Percentiles rank a stretch among this genome's conserved stretches.
Conservation (phyloP, 495 filamentous ascomycete genomes). For the Neurospora pannonica region DNA sequence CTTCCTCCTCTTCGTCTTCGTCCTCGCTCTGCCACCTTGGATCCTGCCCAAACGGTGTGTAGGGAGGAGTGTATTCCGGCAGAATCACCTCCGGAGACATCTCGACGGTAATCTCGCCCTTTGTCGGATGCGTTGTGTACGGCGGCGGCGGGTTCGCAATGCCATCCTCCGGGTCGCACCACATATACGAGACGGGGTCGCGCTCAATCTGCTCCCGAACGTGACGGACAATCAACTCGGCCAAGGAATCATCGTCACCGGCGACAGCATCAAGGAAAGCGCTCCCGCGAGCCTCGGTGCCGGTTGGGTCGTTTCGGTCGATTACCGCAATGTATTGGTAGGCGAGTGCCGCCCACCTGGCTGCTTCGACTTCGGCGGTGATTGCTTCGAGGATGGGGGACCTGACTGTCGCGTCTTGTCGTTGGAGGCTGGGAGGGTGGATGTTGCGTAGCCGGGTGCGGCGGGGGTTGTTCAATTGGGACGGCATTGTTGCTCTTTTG, state of each 20-base stretch:
- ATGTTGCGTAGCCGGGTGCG: fast-evolving
- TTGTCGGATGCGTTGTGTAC: background rate
- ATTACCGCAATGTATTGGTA: background rate
- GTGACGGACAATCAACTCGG: background rate
- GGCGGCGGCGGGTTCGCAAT: background rate
- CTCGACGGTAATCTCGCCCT: background rate
- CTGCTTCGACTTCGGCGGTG: background rate
- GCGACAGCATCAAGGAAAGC: background rate
- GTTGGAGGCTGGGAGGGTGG: background rate
- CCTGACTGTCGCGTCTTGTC: background rate
- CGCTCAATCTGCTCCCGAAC: background rate
- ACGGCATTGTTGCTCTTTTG: background rate
- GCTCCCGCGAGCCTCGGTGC: no score
- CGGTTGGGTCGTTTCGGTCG: background rate
- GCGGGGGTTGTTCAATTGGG: background rate
- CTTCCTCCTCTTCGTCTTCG: background rate
- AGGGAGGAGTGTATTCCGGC: background rate
- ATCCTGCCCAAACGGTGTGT: background rate
- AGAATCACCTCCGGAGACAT: background rate
- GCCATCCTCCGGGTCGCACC: no score
- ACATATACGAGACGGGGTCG: no score
- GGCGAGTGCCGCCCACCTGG: background rate
- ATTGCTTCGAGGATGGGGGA: background rate
- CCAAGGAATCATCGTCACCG: background rate
- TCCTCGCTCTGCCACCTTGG: background rate